Percentiles rank a stretch among this genome's conserved stretches.
phyloP scores from a whole-genome alignment of 2,329 filamentous ascomycete species.

The Colletotrichum gloeosporioides region DNA sequence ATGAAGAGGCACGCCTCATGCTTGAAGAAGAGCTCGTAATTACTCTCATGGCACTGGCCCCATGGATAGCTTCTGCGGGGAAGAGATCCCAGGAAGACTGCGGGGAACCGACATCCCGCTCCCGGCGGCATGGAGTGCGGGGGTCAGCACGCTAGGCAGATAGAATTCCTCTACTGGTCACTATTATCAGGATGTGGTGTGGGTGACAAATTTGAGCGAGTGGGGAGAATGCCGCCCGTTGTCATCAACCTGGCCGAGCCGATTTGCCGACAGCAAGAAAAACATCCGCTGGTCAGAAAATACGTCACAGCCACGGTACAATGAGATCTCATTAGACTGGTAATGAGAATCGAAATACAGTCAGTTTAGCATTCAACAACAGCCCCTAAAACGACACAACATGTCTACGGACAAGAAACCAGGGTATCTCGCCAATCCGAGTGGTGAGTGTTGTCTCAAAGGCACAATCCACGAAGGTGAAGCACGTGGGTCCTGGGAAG shows the following conservation, averaged over 20 bases:
- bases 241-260: not conserved
- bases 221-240: not conserved
- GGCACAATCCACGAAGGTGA: not conserved
- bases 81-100: not conserved
- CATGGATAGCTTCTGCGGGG: not conserved
- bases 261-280: not conserved
- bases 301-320: not conserved
- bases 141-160: not conserved
- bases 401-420: fast-evolving
- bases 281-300: not conserved
- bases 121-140: not conserved
- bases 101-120: not conserved
- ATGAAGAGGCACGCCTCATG: not conserved
- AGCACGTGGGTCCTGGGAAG: not conserved
- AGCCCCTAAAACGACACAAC: not conserved
- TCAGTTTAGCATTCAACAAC: not conserved
- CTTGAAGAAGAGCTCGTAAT: not conserved
- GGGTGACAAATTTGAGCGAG: not conserved
- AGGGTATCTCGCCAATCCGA: not conserved
- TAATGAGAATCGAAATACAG: not conserved
- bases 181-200: not conserved
- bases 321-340: not conserved
- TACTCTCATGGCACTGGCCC: fast-evolving
- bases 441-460: not conserved
- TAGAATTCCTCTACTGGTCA: not conserved